Base-by-base conservation (phyloP, 345 rosid species). In the Boechera stricta region DNA sequence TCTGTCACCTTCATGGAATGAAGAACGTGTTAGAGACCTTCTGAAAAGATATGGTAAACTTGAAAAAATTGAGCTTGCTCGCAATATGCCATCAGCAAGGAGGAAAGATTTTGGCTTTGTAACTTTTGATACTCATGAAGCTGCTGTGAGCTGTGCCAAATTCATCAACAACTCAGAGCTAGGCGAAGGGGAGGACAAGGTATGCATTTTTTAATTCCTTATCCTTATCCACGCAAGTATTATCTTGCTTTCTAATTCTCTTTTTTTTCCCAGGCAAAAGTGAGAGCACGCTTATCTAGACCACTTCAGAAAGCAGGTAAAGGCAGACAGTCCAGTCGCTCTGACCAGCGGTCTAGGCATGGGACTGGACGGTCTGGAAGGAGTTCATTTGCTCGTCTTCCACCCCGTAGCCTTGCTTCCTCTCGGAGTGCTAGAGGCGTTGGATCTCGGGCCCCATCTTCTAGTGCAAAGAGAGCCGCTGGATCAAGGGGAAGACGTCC, bases 81-180 rank as follows among this genome's bases (percentile, higher is more conserved):
- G 98, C 62, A 95, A 91, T 65, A 92, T 95, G 99, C 98, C 98
- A 72, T 89, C 96, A 78, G 99, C 98, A 24, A 89, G 86, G 87
- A 87, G 99, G 81, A 93, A 87, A 84, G 98, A 95, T 85, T 95
- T 91, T 74, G 99, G 99, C 69, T 95, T 95, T 85, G 94, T 95
- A 72, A 90, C 98, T 36, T 95, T 95, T 69, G 97, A 91, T 75
- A 81, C 87, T 77, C 98, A 92, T 63, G 99, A 89, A 62, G 90
- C 98, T 77, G 98, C 99, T 12, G 94, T 95, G 71, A 80, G 73
- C 15, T 95, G 98, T 86, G 93, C 96, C 33, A 95, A 95, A 86
- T 78, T 90, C 77, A 91, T 95, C 79, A 95, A 91, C 83, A 95
- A 95, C 80, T 82, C 91, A 1, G 99, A 91, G 64, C 71, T 95